These are phyloP conservation scores for Serendipita vermifera DNA, from an alignment of 768 basidiomycete species.

Conservation along the genomic window DNA sequence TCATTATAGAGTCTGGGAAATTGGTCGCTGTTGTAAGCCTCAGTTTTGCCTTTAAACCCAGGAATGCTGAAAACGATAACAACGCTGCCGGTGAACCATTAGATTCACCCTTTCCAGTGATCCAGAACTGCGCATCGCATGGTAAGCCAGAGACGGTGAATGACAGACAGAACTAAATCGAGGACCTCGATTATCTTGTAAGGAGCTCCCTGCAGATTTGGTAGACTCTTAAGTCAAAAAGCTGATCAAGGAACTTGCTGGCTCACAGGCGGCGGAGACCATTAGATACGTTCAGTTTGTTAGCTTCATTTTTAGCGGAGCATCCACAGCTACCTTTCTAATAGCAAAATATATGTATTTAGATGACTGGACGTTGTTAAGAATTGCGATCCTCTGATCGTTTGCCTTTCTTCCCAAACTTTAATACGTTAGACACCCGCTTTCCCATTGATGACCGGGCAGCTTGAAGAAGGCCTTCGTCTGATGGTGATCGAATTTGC, in stretches of 20 bases:
- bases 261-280: slow-evolving; percentile 43
- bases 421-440: neutral
- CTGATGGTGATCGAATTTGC: neutral
- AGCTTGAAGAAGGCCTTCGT: neutral
- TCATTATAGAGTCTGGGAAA: too few species aligned
- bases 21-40: too few species aligned
- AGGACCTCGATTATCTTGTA: slow-evolving; percentile 48
- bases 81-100: too few species aligned
- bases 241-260: slow-evolving; percentile 58
- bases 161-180: slow-evolving; percentile 74
- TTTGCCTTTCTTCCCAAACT: neutral
- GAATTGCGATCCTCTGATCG: too few species aligned
- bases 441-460: neutral
- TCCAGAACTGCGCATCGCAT: too few species aligned
- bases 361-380: too few species aligned
- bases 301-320: slow-evolving; percentile 47
- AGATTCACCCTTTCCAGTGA: too few species aligned
- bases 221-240: slow-evolving; percentile 62
- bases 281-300: slow-evolving; percentile 58
- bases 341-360: too few species aligned
- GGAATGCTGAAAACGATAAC: too few species aligned
- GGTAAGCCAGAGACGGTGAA: too few species aligned
- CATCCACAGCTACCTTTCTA: too few species aligned
- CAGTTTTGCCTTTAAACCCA: too few species aligned
- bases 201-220: slow-evolving; percentile 65